Evolutionary conservation across 2,329 filamentous ascomycete genomes (phyloP), one percentile per base, ranked within the genome.

Genomic region (Colletotrichum sojae): DNA sequence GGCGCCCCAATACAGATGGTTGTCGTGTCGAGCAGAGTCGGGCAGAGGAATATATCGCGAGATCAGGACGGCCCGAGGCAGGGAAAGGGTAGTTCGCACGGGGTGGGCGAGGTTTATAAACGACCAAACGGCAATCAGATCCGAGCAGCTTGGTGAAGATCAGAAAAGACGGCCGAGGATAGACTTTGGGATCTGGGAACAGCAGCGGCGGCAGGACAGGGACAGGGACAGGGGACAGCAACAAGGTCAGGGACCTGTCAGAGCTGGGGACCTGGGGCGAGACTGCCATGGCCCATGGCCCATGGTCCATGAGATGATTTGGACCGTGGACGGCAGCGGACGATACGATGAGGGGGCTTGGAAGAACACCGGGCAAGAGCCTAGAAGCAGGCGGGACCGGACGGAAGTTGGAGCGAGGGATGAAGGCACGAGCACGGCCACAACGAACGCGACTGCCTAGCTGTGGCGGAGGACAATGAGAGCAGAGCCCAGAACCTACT

Each of bases 51-150:
- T 18, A 22, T 43, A 18, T 16, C 27, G 18, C 10, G 49, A 53
- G 43, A 10, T 64, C 36, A 39, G 22, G 60, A 20, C 48, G 27
- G 48, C 18, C 46, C n/a, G 49, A 39, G 22, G 13, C 56, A 51
- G 45, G 56, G 46, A 51, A 36, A n/a, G 25, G 12, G n/a, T n/a
- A 15, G 53, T 31, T 52, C 48, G 16, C 27, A 52, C 65, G 36
- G 48, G 48, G 53, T 18, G 48, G 60, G 45, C 18, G 45, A 40
- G 46, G n/a, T 51, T 51, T 51, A 53, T 54, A 65, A 64, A 68
- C 31, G 66, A 49, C 31, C 36, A 68, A 65, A 65, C 54, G 66
- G 66, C 66, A 69, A 55, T 54, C 40, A 25, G 54, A 59, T 65
- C 66, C 61, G 66, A 69, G 54, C 31, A 36, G 9, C 54, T 54